Evolutionary conservation across 1,139 yeast species (phyloP).

Genomic region (Eremothecium coryli): DNA sequence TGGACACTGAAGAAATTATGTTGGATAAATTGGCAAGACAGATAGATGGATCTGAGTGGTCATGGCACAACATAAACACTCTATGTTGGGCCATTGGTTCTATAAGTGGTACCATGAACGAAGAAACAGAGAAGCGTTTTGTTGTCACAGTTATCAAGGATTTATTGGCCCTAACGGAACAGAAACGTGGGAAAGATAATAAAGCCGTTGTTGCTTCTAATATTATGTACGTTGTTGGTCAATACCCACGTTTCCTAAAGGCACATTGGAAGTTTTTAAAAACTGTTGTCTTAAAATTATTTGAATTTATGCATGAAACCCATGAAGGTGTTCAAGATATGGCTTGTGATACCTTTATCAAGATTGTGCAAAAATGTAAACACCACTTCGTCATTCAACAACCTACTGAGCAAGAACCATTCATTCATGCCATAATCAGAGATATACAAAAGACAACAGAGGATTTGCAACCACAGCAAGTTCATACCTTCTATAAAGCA

Average conservation of each 20-base stretch:
- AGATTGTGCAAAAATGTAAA: slow-evolving; percentile 89
- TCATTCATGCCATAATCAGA: slow-evolving; percentile 79
- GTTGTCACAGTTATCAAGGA: slow-evolving; percentile 89
- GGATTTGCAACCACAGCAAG: slow-evolving; percentile 93
- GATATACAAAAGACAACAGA: slow-evolving; percentile 79
- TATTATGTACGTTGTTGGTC: slow-evolving; percentile 98
- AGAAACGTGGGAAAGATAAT: slow-evolving; percentile 95
- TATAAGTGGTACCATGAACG: slow-evolving; percentile 97
- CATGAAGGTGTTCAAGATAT: slow-evolving; percentile 99
- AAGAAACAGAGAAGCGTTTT: slow-evolving; percentile 92
- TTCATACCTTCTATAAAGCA: slow-evolving; percentile 94
- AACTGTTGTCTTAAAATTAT: slow-evolving; percentile 88
- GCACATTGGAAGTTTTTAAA: slow-evolving; percentile 98
- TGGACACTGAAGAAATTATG: slow-evolving; percentile 92
- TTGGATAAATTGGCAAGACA: slow-evolving; percentile 82
- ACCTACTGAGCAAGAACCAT: slow-evolving; percentile 82
- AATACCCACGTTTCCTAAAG: slow-evolving; percentile 90
- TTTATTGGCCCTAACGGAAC: slow-evolving; percentile 79
- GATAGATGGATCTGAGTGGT: slow-evolving; percentile 96
- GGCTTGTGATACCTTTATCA: slow-evolving; percentile 98
- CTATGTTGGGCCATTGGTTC: slow-evolving; percentile 99
- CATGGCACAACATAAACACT: slow-evolving; percentile 96
- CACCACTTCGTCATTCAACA: slow-evolving; percentile 89
- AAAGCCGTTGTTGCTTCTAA: slow-evolving; percentile 98
- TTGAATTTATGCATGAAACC: slow-evolving; percentile 98